phyloP scores from a whole-genome alignment of 176 grass and related monocot genomes.

The Aegilops longissima region DNA sequence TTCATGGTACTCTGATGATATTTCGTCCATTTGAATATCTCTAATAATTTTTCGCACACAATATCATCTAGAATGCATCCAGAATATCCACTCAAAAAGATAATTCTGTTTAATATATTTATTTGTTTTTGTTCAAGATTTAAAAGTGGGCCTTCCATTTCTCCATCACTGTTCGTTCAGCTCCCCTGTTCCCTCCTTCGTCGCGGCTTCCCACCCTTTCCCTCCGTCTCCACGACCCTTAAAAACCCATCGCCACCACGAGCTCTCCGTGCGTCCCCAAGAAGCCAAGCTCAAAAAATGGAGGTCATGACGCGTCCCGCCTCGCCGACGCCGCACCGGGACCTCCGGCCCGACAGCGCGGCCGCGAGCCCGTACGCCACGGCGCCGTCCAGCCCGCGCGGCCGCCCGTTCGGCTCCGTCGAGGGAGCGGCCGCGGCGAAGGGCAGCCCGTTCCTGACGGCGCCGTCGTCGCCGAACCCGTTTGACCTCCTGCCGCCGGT shows the following conservation, averaged over 20 bases:
- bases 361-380: conserved; percentile 42
- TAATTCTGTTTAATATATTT: too few relatives aligned
- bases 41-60: background rate
- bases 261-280: background rate
- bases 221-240: conserved; percentile 30
- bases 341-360: conserved; percentile 27
- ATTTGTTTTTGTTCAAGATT: background rate
- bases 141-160: background rate
- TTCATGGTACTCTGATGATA: background rate
- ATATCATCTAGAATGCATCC: background rate
- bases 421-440: background rate
- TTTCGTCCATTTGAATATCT: background rate
- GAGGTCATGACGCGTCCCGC: conserved; percentile 22
- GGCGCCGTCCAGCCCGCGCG: conserved; percentile 44
- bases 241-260: conserved; percentile 21
- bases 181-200: conserved; percentile 30
- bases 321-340: conserved; percentile 15
- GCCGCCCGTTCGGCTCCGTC: conserved; percentile 23
- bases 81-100: too few relatives aligned
- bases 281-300: conserved; percentile 15
- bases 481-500: conserved; percentile 36
- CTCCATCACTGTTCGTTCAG: background rate
- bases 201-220: conserved; percentile 23
- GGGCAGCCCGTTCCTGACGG: conserved; percentile 31
- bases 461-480: conserved; percentile 42